phyloP scores from a whole-genome alignment of 2,329 filamentous ascomycete species.

The Plectosphaerella cucumerina region DNA sequence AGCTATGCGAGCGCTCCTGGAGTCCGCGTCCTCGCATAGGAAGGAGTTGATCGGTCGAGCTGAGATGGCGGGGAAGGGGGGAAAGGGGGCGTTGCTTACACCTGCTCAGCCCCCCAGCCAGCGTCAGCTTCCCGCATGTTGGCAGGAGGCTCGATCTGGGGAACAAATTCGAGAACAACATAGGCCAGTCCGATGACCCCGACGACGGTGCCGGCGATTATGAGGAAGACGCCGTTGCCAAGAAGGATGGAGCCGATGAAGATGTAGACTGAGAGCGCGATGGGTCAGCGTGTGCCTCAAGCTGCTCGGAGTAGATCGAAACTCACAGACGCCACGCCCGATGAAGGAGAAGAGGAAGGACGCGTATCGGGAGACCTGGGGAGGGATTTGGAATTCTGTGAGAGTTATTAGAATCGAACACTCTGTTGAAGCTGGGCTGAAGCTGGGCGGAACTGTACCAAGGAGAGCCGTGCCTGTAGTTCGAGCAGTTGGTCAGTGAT shows the following conservation, averaged over 20 bases:
- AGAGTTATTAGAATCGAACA: not conserved
- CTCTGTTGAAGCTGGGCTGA: not conserved
- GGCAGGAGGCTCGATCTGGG: conserved; percentile 72
- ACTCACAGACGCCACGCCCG: conserved; percentile 89
- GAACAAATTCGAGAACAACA: conserved; percentile 69
- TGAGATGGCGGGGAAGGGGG: not conserved
- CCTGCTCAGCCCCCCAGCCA: conserved; percentile 74
- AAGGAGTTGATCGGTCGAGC: too few species aligned
- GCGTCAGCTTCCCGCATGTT: conserved; percentile 78
- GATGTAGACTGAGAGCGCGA: conserved; percentile 70
- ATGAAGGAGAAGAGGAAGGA: conserved; percentile 98
- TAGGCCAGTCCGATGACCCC: conserved; percentile 78
- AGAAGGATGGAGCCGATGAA: conserved; percentile 88
- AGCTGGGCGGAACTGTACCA: conserved; percentile 30
- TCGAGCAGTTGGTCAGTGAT: too few species aligned
- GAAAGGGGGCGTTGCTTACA: conserved; percentile 38
- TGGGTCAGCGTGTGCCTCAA: not conserved
- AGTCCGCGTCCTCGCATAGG: too few species aligned
- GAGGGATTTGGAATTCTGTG: conserved; percentile 87
- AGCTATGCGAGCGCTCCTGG: too few species aligned
- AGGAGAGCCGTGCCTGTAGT: conserved; percentile 62
- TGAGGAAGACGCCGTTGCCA: conserved; percentile 60
- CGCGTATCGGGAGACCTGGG: conserved; percentile 87
- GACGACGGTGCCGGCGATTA: conserved; percentile 74
- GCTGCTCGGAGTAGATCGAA: not conserved